phyloP scores from a whole-genome alignment of 257 asterid species.

The Scutellaria barbata region DNA sequence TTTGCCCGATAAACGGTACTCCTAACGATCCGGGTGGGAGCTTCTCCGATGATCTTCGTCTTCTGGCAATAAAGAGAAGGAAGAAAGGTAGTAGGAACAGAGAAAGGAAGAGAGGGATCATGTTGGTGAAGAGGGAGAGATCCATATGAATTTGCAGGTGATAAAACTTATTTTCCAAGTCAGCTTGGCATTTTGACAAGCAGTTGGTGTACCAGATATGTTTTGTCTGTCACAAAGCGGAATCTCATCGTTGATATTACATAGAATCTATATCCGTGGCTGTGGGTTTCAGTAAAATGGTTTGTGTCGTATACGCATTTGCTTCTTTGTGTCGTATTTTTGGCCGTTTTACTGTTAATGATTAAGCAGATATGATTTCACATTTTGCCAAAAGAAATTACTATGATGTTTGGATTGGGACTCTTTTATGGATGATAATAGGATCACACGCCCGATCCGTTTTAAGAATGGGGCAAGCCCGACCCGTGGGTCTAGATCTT shows the following conservation, averaged over 20 bases:
- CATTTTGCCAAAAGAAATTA: too few species aligned
- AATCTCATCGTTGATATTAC: slow-evolving; percentile 1
- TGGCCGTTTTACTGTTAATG: too few species aligned
- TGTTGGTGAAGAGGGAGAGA: slow-evolving; percentile 33
- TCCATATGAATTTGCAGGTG: background rate
- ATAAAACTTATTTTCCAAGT: background rate
- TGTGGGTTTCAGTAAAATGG: background rate
- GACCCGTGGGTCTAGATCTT: too few species aligned
- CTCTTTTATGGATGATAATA: too few species aligned
- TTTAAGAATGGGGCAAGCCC: too few species aligned
- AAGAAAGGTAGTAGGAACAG: slow-evolving; percentile 47
- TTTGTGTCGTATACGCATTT: background rate
- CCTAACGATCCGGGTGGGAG: slow-evolving; percentile 79
- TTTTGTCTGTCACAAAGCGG: background rate
- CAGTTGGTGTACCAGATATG: background rate
- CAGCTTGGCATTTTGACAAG: background rate
- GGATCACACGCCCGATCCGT: too few species aligned
- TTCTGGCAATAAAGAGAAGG: slow-evolving; percentile 34
- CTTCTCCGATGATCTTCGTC: slow-evolving; percentile 30
- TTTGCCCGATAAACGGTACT: slow-evolving; percentile 68
- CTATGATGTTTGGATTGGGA: too few species aligned
- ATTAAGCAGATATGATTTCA: too few species aligned
- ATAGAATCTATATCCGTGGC: background rate
- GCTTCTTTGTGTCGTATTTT: too few species aligned
- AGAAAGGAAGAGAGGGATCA: slow-evolving; percentile 35